Conservation (phyloP, 2,329 filamentous ascomycete species). For the Harringtonia aguacate region DNA sequence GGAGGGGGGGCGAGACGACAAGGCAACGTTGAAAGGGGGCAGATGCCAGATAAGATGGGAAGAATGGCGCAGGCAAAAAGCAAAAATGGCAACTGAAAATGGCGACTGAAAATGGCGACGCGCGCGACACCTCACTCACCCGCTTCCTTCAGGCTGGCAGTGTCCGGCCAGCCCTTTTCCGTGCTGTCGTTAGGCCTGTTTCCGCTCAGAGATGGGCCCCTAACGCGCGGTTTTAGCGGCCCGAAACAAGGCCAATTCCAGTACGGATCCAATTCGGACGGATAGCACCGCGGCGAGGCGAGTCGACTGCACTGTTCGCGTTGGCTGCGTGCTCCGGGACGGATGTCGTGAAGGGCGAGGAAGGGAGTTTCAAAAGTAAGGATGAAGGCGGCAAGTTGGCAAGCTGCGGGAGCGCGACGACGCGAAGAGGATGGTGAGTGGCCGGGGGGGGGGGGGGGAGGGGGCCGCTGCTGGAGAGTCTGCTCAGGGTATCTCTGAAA, state of each 20-base stretch:
- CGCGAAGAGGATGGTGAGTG: slow-evolving; percentile 5
- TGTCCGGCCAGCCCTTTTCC: not conserved
- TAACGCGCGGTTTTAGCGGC: slow-evolving; percentile 8
- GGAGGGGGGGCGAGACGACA: too few relatives aligned
- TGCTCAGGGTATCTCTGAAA: not conserved
- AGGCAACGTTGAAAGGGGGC: too few relatives aligned
- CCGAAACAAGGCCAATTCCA: slow-evolving; percentile 6
- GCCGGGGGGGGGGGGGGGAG: not conserved
- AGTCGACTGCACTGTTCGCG: not conserved
- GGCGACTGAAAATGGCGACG: not conserved
- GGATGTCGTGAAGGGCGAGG: too few relatives aligned
- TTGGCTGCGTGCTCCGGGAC: too few relatives aligned
- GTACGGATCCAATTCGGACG: not conserved
- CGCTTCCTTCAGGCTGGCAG: not conserved
- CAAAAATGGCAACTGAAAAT: not conserved
- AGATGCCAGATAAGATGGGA: not conserved
- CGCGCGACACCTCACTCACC: not conserved
- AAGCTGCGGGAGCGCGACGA: slow-evolving; percentile 2
- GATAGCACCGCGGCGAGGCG: not conserved
- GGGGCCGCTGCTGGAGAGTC: not conserved
- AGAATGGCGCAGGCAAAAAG: not conserved
- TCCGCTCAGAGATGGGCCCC: not conserved
- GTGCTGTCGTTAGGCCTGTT: not conserved
- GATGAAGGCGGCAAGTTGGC: not conserved
- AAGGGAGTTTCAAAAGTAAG: too few relatives aligned